These are phyloP conservation scores for Lachnellula cervina DNA, from an alignment of 2,329 filamentous ascomycete genomes.

Conservation along the genomic window DNA sequence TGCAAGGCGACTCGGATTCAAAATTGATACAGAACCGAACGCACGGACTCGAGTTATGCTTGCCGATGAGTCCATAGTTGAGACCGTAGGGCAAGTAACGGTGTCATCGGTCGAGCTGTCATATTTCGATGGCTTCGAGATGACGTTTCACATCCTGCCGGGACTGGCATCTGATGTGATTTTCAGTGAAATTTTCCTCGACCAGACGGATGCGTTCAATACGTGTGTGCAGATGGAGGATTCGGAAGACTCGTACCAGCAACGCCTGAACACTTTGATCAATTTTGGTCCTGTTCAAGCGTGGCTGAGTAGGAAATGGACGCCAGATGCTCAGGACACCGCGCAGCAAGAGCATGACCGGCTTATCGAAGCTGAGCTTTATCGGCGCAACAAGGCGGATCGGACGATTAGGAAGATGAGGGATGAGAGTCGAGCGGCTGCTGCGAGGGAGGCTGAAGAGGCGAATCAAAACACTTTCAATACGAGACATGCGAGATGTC, in stretches of 20 bases:
- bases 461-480: not conserved
- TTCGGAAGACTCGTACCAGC: not conserved
- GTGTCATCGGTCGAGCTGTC: constrained; percentile 2
- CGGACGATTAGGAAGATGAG: not conserved
- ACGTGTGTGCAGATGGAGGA: constrained; percentile 5
- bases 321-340: not conserved
- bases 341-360: not conserved
- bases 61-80: constrained; percentile 6
- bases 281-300: constrained; percentile 8
- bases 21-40: not conserved
- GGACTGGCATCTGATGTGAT: constrained; percentile 8
- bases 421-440: not conserved
- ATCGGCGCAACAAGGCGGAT: not conserved
- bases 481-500: not conserved
- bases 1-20: constrained; percentile 1
- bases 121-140: constrained; percentile 3
- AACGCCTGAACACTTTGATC: constrained; percentile 2
- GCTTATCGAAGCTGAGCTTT: not conserved
- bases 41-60: not conserved
- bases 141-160: constrained; percentile 9
- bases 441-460: not conserved
- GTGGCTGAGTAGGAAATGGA: not conserved
- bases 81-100: constrained; percentile 6
- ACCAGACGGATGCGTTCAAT: constrained; percentile 9
- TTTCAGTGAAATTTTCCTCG: constrained; percentile 11